phyloP scores from a whole-genome alignment of 306 rosid genomes.

The Glycine soja region DNA sequence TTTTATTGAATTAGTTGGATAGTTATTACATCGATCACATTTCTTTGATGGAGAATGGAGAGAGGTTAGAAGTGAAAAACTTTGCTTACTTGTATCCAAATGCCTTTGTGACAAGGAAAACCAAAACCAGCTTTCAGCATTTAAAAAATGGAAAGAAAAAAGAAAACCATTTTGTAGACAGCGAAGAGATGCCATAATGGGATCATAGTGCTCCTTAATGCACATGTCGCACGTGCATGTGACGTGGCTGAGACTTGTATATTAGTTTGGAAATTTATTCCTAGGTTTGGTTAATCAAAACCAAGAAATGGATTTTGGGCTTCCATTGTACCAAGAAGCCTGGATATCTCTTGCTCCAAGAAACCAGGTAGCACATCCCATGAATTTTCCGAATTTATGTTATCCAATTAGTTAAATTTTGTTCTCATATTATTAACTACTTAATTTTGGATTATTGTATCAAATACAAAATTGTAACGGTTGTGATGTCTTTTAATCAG shows the following conservation, averaged over 20 bases:
- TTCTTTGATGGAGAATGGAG: conserved; percentile 7
- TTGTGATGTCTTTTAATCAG: no score
- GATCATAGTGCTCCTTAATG: conserved; percentile 56
- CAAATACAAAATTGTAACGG: not conserved
- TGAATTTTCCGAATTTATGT: not conserved
- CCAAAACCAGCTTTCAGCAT: conserved; percentile 53
- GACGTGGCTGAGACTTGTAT: conserved; percentile 37
- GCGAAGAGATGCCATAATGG: conserved; percentile 50
- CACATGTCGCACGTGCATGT: conserved; percentile 78
- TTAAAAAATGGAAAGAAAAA: conserved; percentile 46
- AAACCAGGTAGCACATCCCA: not conserved
- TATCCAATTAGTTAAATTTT: not conserved
- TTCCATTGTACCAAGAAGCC: conserved; percentile 13
- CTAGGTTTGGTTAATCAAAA: not conserved
- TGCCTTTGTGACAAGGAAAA: conserved; percentile 57
- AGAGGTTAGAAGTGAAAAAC: conserved; percentile 43
- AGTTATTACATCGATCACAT: not conserved
- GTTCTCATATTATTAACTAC: not conserved
- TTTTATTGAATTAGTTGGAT: conserved; percentile 16
- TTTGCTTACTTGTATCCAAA: conserved; percentile 60
- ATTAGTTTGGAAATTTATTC: not conserved
- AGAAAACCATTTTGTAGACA: conserved; percentile 43
- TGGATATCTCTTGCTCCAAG: not conserved
- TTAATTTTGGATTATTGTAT: not conserved
- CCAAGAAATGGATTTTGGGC: not conserved